Evolutionary conservation across 2,329 filamentous ascomycete species (phyloP).

Genomic region (Rhinocladiella similis): DNA sequence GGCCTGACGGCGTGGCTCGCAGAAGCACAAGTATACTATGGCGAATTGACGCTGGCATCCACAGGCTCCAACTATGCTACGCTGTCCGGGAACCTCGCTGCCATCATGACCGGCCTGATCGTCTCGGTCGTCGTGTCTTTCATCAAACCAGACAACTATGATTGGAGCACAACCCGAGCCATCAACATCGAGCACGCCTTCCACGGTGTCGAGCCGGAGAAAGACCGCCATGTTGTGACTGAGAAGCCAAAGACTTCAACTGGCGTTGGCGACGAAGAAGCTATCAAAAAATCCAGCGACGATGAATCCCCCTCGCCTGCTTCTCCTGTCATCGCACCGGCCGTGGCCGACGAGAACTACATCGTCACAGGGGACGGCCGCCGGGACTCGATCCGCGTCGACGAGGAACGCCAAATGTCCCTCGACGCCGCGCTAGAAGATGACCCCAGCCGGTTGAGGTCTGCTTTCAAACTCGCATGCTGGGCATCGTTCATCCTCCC

Average conservation of each 20-base stretch:
- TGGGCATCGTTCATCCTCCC: conserved; percentile 64
- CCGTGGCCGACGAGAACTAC: conserved; percentile 10
- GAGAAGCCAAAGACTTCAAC: conserved; percentile 5
- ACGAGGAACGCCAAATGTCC: conserved; percentile 32
- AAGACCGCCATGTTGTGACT: not conserved
- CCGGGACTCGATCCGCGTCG: conserved; percentile 24
- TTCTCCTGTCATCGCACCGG: conserved; percentile 3
- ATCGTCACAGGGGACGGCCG: not conserved
- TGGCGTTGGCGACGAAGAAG: not conserved
- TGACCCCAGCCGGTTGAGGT: conserved; percentile 32
- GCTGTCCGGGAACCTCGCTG: conserved; percentile 70
- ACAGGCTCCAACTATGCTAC: conserved; percentile 68
- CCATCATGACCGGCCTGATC: conserved; percentile 72
- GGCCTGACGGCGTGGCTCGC: conserved; percentile 76
- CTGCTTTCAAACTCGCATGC: conserved; percentile 50
- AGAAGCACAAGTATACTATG: conserved; percentile 68
- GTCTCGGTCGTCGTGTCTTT: conserved; percentile 74
- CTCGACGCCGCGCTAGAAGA: conserved; percentile 32
- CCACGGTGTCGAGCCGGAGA: not conserved
- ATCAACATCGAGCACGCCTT: conserved; percentile 65
- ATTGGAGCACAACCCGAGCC: conserved; percentile 67
- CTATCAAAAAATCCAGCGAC: not conserved
- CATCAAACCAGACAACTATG: conserved; percentile 81
- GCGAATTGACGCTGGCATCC: conserved; percentile 66
- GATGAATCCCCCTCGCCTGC: conserved; percentile 7